Base-by-base conservation (phyloP, 163 green algal genomes). In the Coccomyxa subellipsoidea region DNA sequence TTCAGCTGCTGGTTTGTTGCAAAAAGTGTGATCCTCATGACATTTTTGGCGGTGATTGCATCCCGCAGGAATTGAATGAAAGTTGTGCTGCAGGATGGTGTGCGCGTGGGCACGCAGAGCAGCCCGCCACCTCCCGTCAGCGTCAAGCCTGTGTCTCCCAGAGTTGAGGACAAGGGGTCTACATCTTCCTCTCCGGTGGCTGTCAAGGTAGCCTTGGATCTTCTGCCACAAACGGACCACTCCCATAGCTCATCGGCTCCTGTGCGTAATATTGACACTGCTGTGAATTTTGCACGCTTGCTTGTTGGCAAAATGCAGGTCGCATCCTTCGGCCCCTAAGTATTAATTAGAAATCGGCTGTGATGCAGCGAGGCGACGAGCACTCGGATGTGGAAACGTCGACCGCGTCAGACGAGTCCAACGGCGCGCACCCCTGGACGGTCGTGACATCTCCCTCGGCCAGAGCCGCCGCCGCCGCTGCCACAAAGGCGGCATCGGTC, bases 391-490 rank as follows among this genome's bases (percentile, higher is more conserved):
- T 38, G 15, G 79, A 83, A 27, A 82, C 76, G 25, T 29, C 54
- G 32, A 87, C 75, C 25, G 86, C 82, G 1, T 79, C 59, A 38
- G 70, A 76, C 36, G 85, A 77, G 66, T 37, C 40, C 54, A 36
- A 34, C 18, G 37, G 69, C 53, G 75, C 31, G 1, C 70, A 69
- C 34, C 80, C 79, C 40, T 84, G 81, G 83, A 81, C 79, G 34
- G 80, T 87, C 10, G 81, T 85, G 31, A 87, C 69, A 27, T 80
- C 66, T 32, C 83, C 80, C 9, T 34, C 54, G 25, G 0, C 29
- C 35, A 18, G 5, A 7, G 4, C 77, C 4, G 40, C 72, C 35
- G 32, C 54, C 7, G 40, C 32, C 29, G 73, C 54, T 4, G 40
- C 32, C 29, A 54, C 76, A 32, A 79, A 76, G 39, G 54, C 34